A percentile compares a stretch with the other conserved stretches of the same genome.
Conservation (phyloP, 2,329 filamentous ascomycete genomes). For the Xylariaceae sp. region DNA sequence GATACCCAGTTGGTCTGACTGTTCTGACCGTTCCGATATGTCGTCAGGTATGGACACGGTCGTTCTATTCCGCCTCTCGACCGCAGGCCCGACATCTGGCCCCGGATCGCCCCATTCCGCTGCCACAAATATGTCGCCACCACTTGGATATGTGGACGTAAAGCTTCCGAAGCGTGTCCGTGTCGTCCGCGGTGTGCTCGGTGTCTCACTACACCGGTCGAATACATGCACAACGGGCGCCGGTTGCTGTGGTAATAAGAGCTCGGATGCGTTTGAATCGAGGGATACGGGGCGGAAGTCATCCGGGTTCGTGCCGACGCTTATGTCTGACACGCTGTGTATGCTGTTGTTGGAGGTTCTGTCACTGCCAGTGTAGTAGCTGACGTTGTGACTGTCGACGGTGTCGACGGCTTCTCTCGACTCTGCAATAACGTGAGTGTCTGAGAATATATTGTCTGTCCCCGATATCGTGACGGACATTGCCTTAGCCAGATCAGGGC, state of each 20-base stretch:
- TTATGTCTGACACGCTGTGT: slow-evolving; percentile 22
- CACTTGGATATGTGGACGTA: slow-evolving; percentile 45
- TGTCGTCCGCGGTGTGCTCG: slow-evolving; percentile 29
- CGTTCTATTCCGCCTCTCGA: too few relatives aligned
- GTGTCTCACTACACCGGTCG: slow-evolving; percentile 19
- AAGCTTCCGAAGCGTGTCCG: slow-evolving; percentile 38
- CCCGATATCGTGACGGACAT: slow-evolving; percentile 33
- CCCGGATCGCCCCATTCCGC: slow-evolving; percentile 48
- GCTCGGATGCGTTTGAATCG: slow-evolving; percentile 53
- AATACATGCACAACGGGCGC: slow-evolving; percentile 17
- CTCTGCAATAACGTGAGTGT: slow-evolving; percentile 36
- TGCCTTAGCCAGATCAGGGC: slow-evolving; percentile 36
- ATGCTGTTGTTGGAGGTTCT: too few relatives aligned
- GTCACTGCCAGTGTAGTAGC: too few relatives aligned
- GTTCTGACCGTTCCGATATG: too few relatives aligned
- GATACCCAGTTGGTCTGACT: too few relatives aligned
- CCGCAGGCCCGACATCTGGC: slow-evolving; percentile 43
- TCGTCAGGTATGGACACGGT: too few relatives aligned
- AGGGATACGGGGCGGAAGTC: slow-evolving; percentile 61
- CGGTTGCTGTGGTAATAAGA: slow-evolving; percentile 27
- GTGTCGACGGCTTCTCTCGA: slow-evolving; percentile 37
- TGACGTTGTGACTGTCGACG: too few relatives aligned
- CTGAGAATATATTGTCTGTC: slow-evolving; percentile 43
- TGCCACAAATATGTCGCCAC: slow-evolving; percentile 37
- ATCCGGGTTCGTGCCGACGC: slow-evolving; percentile 38